phyloP scores from a whole-genome alignment of 176 grass and related monocot genomes.

The Cenchrus americanus region DNA sequence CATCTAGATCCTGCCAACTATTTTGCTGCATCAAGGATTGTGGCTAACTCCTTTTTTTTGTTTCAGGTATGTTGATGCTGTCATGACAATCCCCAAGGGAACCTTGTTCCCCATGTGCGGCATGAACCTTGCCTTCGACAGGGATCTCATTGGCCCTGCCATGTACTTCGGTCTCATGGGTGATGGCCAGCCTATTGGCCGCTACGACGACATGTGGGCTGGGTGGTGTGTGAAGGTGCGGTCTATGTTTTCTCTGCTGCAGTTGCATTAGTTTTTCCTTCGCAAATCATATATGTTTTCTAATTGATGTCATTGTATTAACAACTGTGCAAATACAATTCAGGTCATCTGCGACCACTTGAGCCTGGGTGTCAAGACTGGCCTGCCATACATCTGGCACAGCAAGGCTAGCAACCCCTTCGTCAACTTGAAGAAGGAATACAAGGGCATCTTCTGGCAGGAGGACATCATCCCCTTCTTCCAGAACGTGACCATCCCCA shows the following conservation, averaged over 20 bases:
- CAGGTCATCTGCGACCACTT: conserved; percentile 99
- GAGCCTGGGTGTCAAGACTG: conserved; percentile 90
- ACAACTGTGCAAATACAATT: conserved; percentile 23
- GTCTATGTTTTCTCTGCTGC: background rate
- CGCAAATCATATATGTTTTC: background rate
- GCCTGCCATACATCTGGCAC: conserved; percentile 98
- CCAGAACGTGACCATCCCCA: conserved; percentile 68
- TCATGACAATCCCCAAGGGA: conserved; percentile 74
- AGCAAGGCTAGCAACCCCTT: conserved; percentile 99
- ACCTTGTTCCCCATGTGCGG: conserved; percentile 79
- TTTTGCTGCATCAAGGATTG: conserved; percentile 1
- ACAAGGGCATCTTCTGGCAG: conserved; percentile 99
- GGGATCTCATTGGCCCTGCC: conserved; percentile 69
- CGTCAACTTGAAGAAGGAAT: conserved; percentile 94
- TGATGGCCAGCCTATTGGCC: conserved; percentile 68
- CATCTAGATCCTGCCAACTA: background rate
- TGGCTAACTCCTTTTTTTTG: background rate
- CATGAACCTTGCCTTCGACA: conserved; percentile 74
- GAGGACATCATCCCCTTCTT: conserved; percentile 98
- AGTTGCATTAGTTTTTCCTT: background rate
- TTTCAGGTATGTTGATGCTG: conserved; percentile 81
- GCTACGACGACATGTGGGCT: conserved; percentile 87
- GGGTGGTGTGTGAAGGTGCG: conserved; percentile 79
- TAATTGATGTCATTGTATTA: background rate
- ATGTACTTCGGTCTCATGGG: conserved; percentile 89